Conservation (phyloP, 2,329 filamentous ascomycete genomes). For the Pestalotiopsis sp. region DNA sequence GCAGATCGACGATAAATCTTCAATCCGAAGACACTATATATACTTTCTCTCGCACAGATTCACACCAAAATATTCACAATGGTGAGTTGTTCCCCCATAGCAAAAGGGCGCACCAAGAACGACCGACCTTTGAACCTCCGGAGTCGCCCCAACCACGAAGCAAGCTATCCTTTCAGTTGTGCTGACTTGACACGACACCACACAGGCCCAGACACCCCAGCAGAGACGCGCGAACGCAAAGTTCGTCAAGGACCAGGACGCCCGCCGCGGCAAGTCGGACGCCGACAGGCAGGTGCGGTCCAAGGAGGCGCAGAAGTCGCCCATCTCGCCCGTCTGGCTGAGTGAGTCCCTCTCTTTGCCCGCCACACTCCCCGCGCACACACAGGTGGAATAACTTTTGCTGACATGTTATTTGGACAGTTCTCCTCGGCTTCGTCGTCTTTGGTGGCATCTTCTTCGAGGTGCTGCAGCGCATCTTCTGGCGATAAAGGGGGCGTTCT, state of each 20-base stretch:
- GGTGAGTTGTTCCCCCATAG: slow-evolving; percentile 19
- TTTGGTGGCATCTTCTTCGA: slow-evolving; percentile 65
- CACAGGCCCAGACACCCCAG: slow-evolving; percentile 79
- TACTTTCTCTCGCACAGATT: neutral
- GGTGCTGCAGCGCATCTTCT: slow-evolving; percentile 56
- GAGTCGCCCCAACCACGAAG: neutral
- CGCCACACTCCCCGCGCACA: neutral
- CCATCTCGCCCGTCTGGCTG: slow-evolving; percentile 67
- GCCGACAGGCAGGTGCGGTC: slow-evolving; percentile 62
- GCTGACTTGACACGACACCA: neutral
- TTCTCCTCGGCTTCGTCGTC: slow-evolving; percentile 60
- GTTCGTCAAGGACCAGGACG: slow-evolving; percentile 74
- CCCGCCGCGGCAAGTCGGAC: slow-evolving; percentile 75
- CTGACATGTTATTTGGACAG: slow-evolving; percentile 32
- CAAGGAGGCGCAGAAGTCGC: slow-evolving; percentile 60
- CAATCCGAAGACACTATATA: neutral
- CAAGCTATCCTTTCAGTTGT: neutral
- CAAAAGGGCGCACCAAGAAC: too few relatives aligned
- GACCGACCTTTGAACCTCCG: neutral
- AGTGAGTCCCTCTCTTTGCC: slow-evolving; percentile 45
- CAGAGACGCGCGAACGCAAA: slow-evolving; percentile 81
- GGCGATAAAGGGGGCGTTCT: slow-evolving; percentile 22
- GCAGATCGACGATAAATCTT: neutral
- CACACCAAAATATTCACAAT: slow-evolving; percentile 27
- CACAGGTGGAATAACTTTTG: too few relatives aligned